These are phyloP conservation scores for Brassica nigra DNA, from an alignment of 345 rosid genomes.

Conservation along the genomic window DNA sequence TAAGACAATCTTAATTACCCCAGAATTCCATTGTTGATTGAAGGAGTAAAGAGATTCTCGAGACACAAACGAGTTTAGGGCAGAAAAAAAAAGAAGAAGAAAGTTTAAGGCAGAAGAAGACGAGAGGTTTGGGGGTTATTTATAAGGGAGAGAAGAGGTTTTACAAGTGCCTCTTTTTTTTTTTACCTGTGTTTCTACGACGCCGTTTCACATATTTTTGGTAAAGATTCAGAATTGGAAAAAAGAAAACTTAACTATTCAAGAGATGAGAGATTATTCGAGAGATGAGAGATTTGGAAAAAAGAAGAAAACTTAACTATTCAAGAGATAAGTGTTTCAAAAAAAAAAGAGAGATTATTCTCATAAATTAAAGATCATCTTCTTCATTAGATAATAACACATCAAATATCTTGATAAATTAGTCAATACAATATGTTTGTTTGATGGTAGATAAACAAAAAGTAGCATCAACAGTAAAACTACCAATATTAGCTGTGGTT, in stretches of 20 bases:
- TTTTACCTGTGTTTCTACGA: slow-evolving; percentile 6
- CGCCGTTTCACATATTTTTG: slow-evolving; percentile 17
- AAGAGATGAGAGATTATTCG: too few relatives aligned
- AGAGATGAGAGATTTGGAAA: background rate
- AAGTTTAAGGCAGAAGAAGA: background rate
- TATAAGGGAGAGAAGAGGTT: slow-evolving; percentile 37
- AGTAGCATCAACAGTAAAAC: background rate
- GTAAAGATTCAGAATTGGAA: background rate
- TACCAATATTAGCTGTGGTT: background rate
- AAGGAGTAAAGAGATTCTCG: background rate
- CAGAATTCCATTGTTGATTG: slow-evolving; percentile 55
- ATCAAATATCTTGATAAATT: too few relatives aligned
- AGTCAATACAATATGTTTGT: background rate
- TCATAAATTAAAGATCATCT: background rate
- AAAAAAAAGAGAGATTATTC: slow-evolving; percentile 5
- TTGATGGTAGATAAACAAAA: background rate
- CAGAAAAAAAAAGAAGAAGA: too few relatives aligned
- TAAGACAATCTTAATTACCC: slow-evolving; percentile 43
- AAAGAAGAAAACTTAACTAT: background rate
- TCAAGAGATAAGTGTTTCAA: too few relatives aligned
- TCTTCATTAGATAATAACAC: background rate
- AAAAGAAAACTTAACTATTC: background rate
- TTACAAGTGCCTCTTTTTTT: slow-evolving; percentile 22
- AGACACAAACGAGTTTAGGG: background rate
- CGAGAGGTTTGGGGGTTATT: background rate